These are phyloP conservation scores for Paspalum notatum DNA, from an alignment of 176 grass and related monocot species.

Conservation along the genomic window DNA sequence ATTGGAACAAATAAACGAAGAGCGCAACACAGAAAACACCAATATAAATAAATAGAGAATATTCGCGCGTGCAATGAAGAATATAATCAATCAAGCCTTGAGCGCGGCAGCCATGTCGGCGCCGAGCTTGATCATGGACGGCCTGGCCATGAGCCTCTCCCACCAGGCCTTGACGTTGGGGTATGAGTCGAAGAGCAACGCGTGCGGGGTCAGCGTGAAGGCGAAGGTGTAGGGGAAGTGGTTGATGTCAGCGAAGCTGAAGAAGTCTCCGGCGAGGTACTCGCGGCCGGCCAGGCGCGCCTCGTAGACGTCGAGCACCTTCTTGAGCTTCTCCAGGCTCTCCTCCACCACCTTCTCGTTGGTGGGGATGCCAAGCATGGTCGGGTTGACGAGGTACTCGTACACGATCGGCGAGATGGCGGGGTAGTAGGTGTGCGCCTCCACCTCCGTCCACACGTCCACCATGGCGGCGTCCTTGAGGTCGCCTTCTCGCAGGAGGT, in stretches of 20 bases:
- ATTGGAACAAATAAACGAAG: background rate
- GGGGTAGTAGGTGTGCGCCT: constrained; percentile 22
- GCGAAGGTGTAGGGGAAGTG: background rate
- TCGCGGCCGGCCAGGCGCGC: background rate
- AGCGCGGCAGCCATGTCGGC: background rate
- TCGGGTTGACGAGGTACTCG: constrained; percentile 9
- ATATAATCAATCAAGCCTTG: background rate
- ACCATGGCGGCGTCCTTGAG: constrained; percentile 20
- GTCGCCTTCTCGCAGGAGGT: constrained; percentile 10
- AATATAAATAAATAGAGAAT: no score
- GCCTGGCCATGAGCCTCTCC: background rate
- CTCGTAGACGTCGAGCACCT: constrained; percentile 38
- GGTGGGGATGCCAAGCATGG: background rate
- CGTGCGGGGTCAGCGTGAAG: constrained; percentile 1
- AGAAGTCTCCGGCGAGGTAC: constrained; percentile 26
- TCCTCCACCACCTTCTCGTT: constrained; percentile 15
- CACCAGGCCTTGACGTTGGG: constrained; percentile 17
- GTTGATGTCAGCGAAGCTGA: constrained; percentile 35
- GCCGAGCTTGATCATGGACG: background rate
- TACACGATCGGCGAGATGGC: background rate
- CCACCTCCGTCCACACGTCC: constrained; percentile 37
- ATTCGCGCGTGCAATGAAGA: no score
- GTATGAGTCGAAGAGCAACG: background rate
- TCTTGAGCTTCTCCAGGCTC: constrained; percentile 15
- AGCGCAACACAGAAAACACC: background rate